phyloP scores from a whole-genome alignment of 345 rosid genomes.

The Geranium rotundifolium region DNA sequence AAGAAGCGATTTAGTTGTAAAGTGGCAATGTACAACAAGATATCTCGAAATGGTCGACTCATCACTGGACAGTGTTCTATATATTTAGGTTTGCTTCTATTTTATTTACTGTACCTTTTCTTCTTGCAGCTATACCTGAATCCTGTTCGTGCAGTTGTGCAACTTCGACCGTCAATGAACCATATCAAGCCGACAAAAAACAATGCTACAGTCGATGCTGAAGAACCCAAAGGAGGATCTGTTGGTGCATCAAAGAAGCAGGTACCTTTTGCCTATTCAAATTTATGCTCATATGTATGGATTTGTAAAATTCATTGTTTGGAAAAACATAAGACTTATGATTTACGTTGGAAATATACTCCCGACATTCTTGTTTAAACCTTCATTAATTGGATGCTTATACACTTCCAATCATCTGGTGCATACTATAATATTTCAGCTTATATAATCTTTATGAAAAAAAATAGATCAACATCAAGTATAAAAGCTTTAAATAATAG shows the following conservation, averaged over 20 bases:
- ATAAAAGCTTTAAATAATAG: background rate
- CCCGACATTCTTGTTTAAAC: background rate
- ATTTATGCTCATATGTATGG: background rate
- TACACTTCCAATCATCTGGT: background rate
- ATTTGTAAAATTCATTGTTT: too few relatives aligned
- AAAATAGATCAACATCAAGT: background rate
- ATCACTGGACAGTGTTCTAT: background rate
- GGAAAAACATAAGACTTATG: too few relatives aligned
- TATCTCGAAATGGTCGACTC: background rate
- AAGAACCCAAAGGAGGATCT: conserved; percentile 24
- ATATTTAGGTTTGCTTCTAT: background rate
- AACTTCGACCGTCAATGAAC: conserved; percentile 64
- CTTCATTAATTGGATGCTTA: background rate
- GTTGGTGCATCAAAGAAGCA: conserved; percentile 47
- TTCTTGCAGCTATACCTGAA: conserved; percentile 73
- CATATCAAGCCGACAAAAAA: conserved; percentile 33
- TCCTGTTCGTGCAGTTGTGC: conserved; percentile 76
- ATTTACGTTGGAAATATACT: too few relatives aligned
- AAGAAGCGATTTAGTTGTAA: background rate
- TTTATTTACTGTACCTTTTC: conserved; percentile 8
- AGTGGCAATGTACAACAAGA: background rate
- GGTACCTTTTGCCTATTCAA: conserved; percentile 15
- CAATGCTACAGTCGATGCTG: conserved; percentile 18
- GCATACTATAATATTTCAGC: background rate
- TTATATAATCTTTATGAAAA: too few relatives aligned